Conservation (phyloP, 2,329 filamentous ascomycete species). For the Proliferodiscus dingleyae region DNA sequence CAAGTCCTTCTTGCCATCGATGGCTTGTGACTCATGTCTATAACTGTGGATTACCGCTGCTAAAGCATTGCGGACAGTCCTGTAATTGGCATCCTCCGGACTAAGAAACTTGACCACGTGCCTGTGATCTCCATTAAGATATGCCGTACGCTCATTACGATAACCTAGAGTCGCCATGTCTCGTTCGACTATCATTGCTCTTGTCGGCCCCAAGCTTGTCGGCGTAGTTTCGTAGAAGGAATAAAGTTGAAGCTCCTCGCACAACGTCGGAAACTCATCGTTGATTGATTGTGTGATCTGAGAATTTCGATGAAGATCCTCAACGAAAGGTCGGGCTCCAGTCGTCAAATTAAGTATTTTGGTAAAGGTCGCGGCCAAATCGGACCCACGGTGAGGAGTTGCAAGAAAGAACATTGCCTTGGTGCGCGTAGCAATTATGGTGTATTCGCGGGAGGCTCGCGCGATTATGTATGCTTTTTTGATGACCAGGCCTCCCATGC, state of each 20-base stretch:
- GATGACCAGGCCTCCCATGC: conserved; percentile 38
- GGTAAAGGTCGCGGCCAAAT: conserved; percentile 11
- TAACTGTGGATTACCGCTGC: not conserved
- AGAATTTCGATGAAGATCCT: conserved; percentile 32
- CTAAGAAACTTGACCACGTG: conserved; percentile 30
- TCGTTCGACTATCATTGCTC: conserved; percentile 23
- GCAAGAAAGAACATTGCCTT: conserved; percentile 33
- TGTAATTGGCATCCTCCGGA: conserved; percentile 23
- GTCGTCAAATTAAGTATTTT: conserved; percentile 7
- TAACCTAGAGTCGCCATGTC: conserved; percentile 27
- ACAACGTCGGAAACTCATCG: conserved; percentile 32
- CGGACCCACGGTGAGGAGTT: conserved; percentile 31
- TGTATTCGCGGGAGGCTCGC: conserved; percentile 7
- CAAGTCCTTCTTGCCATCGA: too few species aligned
- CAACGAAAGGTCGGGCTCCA: conserved; percentile 22
- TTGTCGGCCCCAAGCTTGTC: conserved; percentile 21
- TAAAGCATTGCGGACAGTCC: conserved; percentile 15
- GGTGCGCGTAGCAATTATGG: conserved; percentile 17
- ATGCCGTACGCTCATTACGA: conserved; percentile 19
- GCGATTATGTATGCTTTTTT: conserved; percentile 31
- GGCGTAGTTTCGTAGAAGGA: conserved; percentile 44
- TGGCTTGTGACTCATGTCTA: too few species aligned
- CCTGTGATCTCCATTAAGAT: conserved; percentile 31
- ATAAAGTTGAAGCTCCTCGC: conserved; percentile 28
- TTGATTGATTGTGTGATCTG: conserved; percentile 27